These are phyloP conservation scores for Penicillium verhagenii DNA, from an alignment of 495 filamentous ascomycete genomes.

Conservation along the genomic window DNA sequence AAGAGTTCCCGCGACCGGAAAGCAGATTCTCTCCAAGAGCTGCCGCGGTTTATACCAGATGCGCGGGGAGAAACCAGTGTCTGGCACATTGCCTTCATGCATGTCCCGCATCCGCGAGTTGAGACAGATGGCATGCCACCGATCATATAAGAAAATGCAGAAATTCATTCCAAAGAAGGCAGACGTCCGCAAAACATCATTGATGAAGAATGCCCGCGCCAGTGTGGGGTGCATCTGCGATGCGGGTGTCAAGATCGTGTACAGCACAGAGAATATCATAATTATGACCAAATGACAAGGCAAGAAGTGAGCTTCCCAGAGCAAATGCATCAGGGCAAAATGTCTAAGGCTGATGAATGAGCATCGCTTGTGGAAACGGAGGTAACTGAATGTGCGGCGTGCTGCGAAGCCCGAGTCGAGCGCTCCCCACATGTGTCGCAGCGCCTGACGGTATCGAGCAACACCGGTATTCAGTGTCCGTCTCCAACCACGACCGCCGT, in stretches of 20 bases:
- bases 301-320: constrained; percentile 70
- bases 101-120: constrained; percentile 58
- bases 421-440: constrained; percentile 72
- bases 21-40: constrained; percentile 55
- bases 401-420: constrained; percentile 62
- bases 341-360: constrained; percentile 30
- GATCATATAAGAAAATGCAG: constrained; percentile 61
- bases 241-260: constrained; percentile 47
- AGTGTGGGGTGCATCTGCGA: constrained; percentile 48
- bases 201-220: constrained; percentile 52
- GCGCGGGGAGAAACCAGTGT: constrained; percentile 58
- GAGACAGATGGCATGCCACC: constrained; percentile 58
- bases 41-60: constrained; percentile 46
- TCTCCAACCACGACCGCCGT: constrained; percentile 46
- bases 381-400: constrained; percentile 25
- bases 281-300: constrained; percentile 62
- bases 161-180: constrained; percentile 60
- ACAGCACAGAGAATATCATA: constrained; percentile 57
- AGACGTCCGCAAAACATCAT: constrained; percentile 54
- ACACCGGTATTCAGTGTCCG: constrained; percentile 47
- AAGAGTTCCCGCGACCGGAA: constrained; percentile 58
- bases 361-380: constrained; percentile 24
- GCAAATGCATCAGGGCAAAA: constrained; percentile 52
- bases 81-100: constrained; percentile 57
- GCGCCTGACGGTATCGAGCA: constrained; percentile 63